Conservation (phyloP, 2,329 filamentous ascomycete species). For the Fusarium fracticaudum region DNA sequence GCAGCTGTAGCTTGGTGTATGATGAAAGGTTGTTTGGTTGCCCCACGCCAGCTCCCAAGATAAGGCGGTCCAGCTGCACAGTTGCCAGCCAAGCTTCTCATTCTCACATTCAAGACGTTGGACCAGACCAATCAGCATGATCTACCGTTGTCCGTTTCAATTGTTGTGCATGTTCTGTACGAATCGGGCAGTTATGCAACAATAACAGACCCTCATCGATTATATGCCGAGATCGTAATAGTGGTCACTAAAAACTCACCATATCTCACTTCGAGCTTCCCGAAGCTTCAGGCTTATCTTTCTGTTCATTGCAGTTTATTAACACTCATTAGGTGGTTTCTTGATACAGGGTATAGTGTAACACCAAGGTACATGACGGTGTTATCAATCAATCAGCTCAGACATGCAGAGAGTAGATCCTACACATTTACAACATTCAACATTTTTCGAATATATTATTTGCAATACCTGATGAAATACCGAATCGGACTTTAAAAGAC, state of each 20-base stretch:
- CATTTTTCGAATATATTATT: background rate
- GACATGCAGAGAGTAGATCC: background rate
- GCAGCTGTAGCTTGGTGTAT: background rate
- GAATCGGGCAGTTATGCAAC: background rate
- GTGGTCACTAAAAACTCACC: background rate
- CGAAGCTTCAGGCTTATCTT: background rate
- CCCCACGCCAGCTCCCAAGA: slow-evolving; percentile 13
- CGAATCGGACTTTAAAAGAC: too few relatives aligned
- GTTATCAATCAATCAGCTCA: background rate
- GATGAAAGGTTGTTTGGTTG: background rate
- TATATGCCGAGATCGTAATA: background rate
- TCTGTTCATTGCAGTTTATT: background rate
- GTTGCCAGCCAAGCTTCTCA: background rate
- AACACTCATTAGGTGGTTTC: background rate
- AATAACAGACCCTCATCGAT: background rate
- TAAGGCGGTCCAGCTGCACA: background rate
- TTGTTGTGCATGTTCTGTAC: background rate
- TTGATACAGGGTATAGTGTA: background rate
- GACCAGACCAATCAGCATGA: slow-evolving; percentile 2
- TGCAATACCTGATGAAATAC: background rate
- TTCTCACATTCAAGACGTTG: background rate
- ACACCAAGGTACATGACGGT: background rate
- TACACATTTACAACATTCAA: background rate
- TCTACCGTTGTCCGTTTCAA: background rate
- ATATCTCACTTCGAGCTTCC: background rate